Evolutionary conservation across 176 grass and related monocot genomes (phyloP), one percentile per base, ranked within the genome.

Genomic region (Zea luxurians): DNA sequence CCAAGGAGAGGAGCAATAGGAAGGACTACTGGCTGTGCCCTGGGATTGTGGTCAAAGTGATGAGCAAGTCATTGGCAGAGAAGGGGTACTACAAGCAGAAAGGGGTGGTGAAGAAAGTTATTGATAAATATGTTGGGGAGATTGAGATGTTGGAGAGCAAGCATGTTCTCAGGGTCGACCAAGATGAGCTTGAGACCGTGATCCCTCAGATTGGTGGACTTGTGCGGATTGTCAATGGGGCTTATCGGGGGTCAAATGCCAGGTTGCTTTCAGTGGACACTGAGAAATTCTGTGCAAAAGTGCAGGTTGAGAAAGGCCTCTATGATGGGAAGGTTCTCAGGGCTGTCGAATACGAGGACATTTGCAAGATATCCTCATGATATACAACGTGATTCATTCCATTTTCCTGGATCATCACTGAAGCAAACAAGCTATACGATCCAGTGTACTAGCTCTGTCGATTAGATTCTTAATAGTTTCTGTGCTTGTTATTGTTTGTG

Each of bases 61-160:
- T 98, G 91, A 98, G 95, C 80, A 98, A 90, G 67, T 78, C 85
- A 5, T 59, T 98, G 78, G 83, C 83, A 0, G 78, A 98, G 36
- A 94, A 94, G 65, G 95, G 95, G 2, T 98, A 98, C 77, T 94
- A 90, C 64, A 98, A 94, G 71, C 89, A 94, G 83, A 98, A 94
- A 78, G 95, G 95, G 6, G 58, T 81, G 5, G 89, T 92, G 54
- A 94, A 85, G 66, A 92, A 71, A 57, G 87, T 98, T 57, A 87
- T 90, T 0, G 91, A 94, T 49, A 98, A 90, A 68, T 98, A 98
- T 64, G 87, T 92, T 2, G 95, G 80, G 64, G 95, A 98, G 78
- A 92, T 98, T 66, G 95, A 92, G 84, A 98, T 98, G 78, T 38
- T 90, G 70, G 91, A 98, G 65, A 90, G 83, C 73, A 98, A 98